phyloP scores from a whole-genome alignment of 2,329 filamentous ascomycete genomes.

The Pseudogymnoascus sp. region DNA sequence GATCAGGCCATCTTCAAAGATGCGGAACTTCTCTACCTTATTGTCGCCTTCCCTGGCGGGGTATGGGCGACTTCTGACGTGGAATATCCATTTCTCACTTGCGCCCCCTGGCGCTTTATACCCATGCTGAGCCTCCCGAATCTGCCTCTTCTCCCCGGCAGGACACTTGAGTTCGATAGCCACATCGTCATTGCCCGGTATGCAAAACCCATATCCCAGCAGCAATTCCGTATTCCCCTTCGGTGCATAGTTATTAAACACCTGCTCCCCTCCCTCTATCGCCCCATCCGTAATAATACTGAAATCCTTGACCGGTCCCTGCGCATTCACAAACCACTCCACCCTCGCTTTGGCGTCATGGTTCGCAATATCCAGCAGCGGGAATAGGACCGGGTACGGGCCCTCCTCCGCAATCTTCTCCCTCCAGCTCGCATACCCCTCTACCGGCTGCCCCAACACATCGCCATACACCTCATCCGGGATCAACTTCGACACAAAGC shows the following conservation, averaged over 20 bases:
- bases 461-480: slow-evolving; percentile 25
- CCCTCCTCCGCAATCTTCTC: neutral
- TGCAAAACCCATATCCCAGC: slow-evolving; percentile 52
- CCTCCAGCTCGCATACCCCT: neutral
- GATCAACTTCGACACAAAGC: slow-evolving; percentile 54
- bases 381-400: slow-evolving; percentile 50
- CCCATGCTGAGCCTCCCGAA: slow-evolving; percentile 6
- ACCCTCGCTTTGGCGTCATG: slow-evolving; percentile 53
- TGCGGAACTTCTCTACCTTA: neutral
- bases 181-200: slow-evolving; percentile 35
- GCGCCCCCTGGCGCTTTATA: neutral
- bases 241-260: slow-evolving; percentile 62
- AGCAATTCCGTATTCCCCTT: slow-evolving; percentile 65
- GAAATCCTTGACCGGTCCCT: slow-evolving; percentile 39
- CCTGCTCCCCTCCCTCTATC: slow-evolving; percentile 43
- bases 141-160: neutral
- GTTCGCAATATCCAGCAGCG: slow-evolving; percentile 62
- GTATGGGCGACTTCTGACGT: neutral
- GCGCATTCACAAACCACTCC: slow-evolving; percentile 39
- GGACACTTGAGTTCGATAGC: neutral
- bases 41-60: neutral
- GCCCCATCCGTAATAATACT: slow-evolving; percentile 36
- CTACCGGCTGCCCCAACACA: neutral
- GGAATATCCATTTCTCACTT: slow-evolving; percentile 4
- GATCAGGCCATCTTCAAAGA: neutral